Conservation (phyloP, 2,329 filamentous ascomycete species). For the Aspergillus sp. region DNA sequence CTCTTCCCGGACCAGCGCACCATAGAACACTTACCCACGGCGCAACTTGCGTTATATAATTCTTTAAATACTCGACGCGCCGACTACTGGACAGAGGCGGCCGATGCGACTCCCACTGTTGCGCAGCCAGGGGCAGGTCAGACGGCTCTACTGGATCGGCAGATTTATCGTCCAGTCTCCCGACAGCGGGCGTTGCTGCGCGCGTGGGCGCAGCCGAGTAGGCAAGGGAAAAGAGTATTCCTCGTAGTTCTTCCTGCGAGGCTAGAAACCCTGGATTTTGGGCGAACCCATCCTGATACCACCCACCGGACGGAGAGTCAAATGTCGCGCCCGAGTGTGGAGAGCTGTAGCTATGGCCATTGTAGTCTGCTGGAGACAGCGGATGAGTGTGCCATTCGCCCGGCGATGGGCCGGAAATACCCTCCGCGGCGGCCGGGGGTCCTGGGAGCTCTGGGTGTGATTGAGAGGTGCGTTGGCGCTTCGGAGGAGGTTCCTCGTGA, state of each 20-base stretch:
- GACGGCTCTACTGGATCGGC: background rate
- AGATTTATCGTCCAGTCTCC: conserved; percentile 5
- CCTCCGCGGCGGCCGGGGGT: background rate
- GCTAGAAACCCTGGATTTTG: conserved; percentile 46
- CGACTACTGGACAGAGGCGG: conserved; percentile 31
- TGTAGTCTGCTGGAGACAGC: background rate
- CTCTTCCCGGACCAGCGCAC: background rate
- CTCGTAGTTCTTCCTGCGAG: conserved; percentile 46
- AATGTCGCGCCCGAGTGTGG: conserved; percentile 1
- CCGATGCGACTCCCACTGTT: conserved; percentile 8
- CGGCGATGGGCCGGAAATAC: background rate
- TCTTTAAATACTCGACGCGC: conserved; percentile 44
- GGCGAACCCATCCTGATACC: conserved; percentile 30
- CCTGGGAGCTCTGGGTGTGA: background rate
- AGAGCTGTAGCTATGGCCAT: conserved; percentile 3
- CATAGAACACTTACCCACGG: conserved; percentile 44
- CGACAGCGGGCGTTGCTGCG: conserved; percentile 33
- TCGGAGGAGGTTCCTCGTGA: background rate
- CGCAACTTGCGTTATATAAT: conserved; percentile 55
- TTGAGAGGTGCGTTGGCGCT: background rate
- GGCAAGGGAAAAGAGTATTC: conserved; percentile 45
- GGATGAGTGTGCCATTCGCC: background rate
- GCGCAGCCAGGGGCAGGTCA: conserved; percentile 3
- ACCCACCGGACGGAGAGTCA: conserved; percentile 14
- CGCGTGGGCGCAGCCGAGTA: conserved; percentile 45